phyloP scores from a whole-genome alignment of 176 grass and related monocot genomes.

The Luzula sylvatica region DNA sequence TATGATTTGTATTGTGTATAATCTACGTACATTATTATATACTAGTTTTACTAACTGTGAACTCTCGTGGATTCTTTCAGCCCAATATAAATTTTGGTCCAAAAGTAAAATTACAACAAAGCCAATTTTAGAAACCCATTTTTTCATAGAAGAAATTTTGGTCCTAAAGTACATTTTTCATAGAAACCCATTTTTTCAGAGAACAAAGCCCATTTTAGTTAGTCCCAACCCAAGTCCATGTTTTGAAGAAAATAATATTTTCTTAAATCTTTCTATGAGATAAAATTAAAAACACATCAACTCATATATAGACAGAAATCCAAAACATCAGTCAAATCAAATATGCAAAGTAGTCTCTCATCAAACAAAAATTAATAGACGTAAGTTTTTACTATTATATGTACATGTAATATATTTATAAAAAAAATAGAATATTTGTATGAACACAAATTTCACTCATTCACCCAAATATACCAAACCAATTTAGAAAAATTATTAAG shows the following conservation, averaged over 20 bases:
- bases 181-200: no score
- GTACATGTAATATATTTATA: not conserved
- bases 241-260: not conserved
- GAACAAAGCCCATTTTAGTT: no score
- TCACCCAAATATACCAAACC: not conserved
- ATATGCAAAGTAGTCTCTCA: not conserved
- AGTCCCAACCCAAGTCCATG: no score
- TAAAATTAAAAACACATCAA: not conserved
- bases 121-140: no score
- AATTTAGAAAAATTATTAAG: constrained; percentile 21
- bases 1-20: no score
- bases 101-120: no score
- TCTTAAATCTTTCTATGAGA: not conserved
- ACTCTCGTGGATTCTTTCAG: no score
- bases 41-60: no score
- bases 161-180: no score
- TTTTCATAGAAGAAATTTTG: no score
- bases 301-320: not conserved
- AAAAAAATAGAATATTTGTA: constrained; percentile 1
- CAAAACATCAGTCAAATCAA: not conserved
- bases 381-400: not conserved
- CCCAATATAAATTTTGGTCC: no score
- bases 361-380: not conserved
- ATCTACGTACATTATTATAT: no score
- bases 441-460: not conserved